These are phyloP conservation scores for Mallotus nudiflorus DNA, from an alignment of 345 rosid species.

Conservation along the genomic window DNA sequence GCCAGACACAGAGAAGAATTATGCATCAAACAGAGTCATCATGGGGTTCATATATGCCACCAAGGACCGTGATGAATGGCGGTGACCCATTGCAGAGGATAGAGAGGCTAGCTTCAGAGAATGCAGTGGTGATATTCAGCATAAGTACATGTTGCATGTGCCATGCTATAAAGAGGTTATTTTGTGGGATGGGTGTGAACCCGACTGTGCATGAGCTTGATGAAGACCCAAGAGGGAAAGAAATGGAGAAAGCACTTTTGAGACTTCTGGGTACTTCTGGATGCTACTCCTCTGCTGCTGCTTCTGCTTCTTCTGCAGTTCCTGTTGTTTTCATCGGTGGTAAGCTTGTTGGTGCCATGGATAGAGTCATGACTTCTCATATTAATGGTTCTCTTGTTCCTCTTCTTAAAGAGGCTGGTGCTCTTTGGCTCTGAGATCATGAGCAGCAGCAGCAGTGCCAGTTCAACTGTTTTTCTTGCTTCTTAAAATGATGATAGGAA, in stretches of 20 bases:
- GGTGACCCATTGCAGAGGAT: slow-evolving; percentile 54
- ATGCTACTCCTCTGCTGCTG: too few relatives aligned
- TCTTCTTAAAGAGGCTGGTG: slow-evolving; percentile 88
- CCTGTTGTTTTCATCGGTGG: slow-evolving; percentile 97
- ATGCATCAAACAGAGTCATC: slow-evolving; percentile 59
- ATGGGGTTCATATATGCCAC: slow-evolving; percentile 50
- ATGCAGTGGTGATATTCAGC: slow-evolving; percentile 91
- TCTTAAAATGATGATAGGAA: background rate
- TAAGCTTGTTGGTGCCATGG: slow-evolving; percentile 88
- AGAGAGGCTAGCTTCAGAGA: slow-evolving; percentile 71
- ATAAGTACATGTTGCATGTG: slow-evolving; percentile 96
- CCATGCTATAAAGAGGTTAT: slow-evolving; percentile 80
- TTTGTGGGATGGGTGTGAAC: slow-evolving; percentile 91
- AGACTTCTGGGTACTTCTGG: slow-evolving; percentile 44
- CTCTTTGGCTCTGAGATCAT: slow-evolving; percentile 82
- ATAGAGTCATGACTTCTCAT: slow-evolving; percentile 89
- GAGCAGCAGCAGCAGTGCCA: too few relatives aligned
- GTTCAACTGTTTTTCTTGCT: too few relatives aligned
- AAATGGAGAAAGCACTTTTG: slow-evolving; percentile 63
- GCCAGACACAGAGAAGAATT: too few relatives aligned
- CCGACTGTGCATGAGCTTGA: slow-evolving; percentile 90
- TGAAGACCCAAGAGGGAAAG: slow-evolving; percentile 69
- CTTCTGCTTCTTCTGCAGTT: slow-evolving; percentile 45
- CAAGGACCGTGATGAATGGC: slow-evolving; percentile 12
- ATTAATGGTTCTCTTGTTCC: slow-evolving; percentile 93